phyloP scores from a whole-genome alignment of 1,139 yeast species.

The Kazachstania sp. region DNA sequence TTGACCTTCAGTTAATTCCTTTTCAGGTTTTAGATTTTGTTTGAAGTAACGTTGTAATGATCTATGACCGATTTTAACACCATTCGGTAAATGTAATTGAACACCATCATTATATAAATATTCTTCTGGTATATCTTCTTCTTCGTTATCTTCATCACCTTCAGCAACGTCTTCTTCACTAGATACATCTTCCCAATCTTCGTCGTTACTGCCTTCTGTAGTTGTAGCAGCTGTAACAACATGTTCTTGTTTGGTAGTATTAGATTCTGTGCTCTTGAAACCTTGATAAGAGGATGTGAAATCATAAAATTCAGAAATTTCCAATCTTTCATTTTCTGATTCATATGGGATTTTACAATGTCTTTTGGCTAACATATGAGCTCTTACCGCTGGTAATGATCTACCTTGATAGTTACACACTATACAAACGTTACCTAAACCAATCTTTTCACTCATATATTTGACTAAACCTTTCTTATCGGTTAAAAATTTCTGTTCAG shows the following conservation, averaged over 20 bases:
- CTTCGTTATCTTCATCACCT: conserved; percentile 34
- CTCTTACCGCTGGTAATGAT: conserved; percentile 78
- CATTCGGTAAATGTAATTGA: conserved; percentile 79
- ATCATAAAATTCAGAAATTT: conserved; percentile 85
- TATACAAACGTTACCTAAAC: conserved; percentile 84
- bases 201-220: conserved; percentile 31
- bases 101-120: conserved; percentile 54
- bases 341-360: conserved; percentile 92
- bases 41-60: conserved; percentile 78
- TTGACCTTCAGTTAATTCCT: conserved; percentile 74
- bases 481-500: conserved; percentile 63
- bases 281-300: conserved; percentile 53
- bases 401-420: conserved; percentile 82
- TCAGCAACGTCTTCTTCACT: conserved; percentile 24
- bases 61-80: conserved; percentile 83
- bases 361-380: conserved; percentile 81
- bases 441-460: conserved; percentile 85
- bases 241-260: not conserved
- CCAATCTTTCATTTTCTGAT: conserved; percentile 72
- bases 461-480: conserved; percentile 66
- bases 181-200: conserved; percentile 34
- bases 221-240: too few relatives aligned
- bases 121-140: conserved; percentile 40
- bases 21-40: conserved; percentile 72
- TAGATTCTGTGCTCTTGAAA: conserved; percentile 21